A percentile compares a stretch with the other conserved stretches of the same genome.
Evolutionary conservation across 2,329 filamentous ascomycete species (phyloP).

Genomic region (Penicillium griseofulvum): DNA sequence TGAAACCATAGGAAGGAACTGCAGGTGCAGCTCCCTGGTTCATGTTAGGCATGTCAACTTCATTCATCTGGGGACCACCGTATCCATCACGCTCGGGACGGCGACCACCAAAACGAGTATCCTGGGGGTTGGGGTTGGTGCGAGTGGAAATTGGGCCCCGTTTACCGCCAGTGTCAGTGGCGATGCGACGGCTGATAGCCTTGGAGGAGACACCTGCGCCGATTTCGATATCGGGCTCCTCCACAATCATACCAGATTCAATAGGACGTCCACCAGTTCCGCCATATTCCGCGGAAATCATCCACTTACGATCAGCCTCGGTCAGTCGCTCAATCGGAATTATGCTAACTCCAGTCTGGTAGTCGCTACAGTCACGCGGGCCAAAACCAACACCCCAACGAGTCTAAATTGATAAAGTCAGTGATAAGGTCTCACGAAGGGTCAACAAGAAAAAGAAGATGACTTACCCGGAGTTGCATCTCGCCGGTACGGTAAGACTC

Average conservation of each 20-base stretch:
- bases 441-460: neutral
- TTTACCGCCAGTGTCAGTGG: constrained; percentile 51
- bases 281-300: constrained; percentile 87
- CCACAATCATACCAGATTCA: constrained; percentile 79
- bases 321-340: constrained; percentile 92
- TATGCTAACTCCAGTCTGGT: constrained; percentile 83
- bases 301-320: constrained; percentile 96
- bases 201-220: constrained; percentile 96
- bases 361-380: constrained; percentile 95
- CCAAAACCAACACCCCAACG: constrained; percentile 98
- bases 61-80: constrained; percentile 18
- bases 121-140: constrained; percentile 25
- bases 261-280: constrained; percentile 83
- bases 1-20: constrained; percentile 56
- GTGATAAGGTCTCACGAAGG: neutral
- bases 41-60: constrained; percentile 34
- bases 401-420: constrained; percentile 55
- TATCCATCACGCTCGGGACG: constrained; percentile 35
- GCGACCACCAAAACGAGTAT: constrained; percentile 30
- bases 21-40: constrained; percentile 53
- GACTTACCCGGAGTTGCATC: constrained; percentile 67
- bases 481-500: constrained; percentile 72
- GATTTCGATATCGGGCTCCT: constrained; percentile 98
- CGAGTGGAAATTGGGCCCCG: constrained; percentile 50
- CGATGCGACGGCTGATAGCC: constrained; percentile 54